These are phyloP conservation scores for Solanum okadae DNA, from an alignment of 257 asterid species.

Conservation along the genomic window DNA sequence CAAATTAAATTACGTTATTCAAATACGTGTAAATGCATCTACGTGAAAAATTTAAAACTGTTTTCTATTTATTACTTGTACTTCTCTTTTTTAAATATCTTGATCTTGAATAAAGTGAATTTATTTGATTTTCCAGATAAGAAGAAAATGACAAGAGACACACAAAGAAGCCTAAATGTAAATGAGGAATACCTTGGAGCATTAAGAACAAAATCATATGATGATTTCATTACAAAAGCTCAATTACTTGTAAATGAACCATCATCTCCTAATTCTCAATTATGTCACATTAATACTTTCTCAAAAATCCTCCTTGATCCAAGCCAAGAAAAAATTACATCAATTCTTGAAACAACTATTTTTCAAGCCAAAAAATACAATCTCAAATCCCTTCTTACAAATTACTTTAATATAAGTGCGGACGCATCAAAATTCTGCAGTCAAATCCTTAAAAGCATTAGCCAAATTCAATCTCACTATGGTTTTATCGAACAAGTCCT, in stretches of 20 bases:
- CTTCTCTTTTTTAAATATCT: neutral
- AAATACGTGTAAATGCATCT: neutral
- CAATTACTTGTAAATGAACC: constrained; percentile 29
- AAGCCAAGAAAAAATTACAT: constrained; percentile 35
- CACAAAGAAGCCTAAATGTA: constrained; percentile 20
- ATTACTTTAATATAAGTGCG: constrained; percentile 58
- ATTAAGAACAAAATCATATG: constrained; percentile 59
- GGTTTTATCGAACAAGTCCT: constrained; percentile 20
- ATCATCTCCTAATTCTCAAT: constrained; percentile 6
- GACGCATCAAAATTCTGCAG: constrained; percentile 62
- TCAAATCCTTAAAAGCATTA: constrained; percentile 36
- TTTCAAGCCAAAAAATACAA: constrained; percentile 20
- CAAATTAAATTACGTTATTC: neutral
- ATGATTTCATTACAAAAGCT: constrained; percentile 52
- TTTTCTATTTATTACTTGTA: neutral
- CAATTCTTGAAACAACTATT: constrained; percentile 38
- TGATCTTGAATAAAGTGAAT: neutral
- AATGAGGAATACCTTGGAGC: constrained; percentile 70
- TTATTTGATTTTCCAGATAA: constrained; percentile 25
- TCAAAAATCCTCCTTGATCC: constrained; percentile 56
- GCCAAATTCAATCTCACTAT: constrained; percentile 36
- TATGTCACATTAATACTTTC: constrained; percentile 1
- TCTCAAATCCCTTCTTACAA: constrained; percentile 41
- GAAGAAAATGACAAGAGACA: constrained; percentile 9
- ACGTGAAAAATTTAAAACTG: neutral